These are phyloP conservation scores for Alopecurus myosuroides DNA, from an alignment of 176 grass and related monocot genomes.

Conservation along the genomic window DNA sequence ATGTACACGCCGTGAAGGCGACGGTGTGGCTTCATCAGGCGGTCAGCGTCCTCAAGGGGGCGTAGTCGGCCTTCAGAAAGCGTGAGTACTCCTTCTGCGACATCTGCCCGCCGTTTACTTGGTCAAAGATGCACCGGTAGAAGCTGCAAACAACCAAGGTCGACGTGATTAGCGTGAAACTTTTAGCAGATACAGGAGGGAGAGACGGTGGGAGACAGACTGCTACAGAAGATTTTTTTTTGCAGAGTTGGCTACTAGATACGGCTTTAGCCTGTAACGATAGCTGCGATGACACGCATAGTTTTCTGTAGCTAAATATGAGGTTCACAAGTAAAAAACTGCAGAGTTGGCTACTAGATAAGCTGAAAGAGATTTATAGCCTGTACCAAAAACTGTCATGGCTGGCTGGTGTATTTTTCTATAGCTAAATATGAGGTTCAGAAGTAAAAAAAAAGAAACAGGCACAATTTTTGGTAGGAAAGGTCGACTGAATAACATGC, in stretches of 20 bases:
- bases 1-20: slow-evolving; percentile 24
- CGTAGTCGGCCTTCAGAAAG: slow-evolving; percentile 46
- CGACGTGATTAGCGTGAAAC: background rate
- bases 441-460: background rate
- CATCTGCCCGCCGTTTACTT: slow-evolving; percentile 82
- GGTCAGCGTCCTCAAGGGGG: background rate
- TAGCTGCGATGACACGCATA: background rate
- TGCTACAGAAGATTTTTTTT: background rate
- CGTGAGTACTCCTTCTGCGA: slow-evolving; percentile 58
- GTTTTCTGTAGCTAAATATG: background rate
- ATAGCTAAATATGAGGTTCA: background rate
- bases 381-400: no score
- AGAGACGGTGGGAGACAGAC: background rate
- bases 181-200: background rate
- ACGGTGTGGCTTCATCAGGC: background rate
- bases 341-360: no score
- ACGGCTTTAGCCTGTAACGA: background rate
- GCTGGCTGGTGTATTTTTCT: no score
- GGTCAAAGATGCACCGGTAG: slow-evolving; percentile 82
- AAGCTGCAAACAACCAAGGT: slow-evolving; percentile 50
- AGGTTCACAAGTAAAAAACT: no score
- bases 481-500: background rate
- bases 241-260: background rate
- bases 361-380: no score
- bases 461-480: background rate